A percentile compares a stretch with the other conserved stretches of the same genome.
Conservation (phyloP, 768 basidiomycete genomes). For the Russula sp. region DNA sequence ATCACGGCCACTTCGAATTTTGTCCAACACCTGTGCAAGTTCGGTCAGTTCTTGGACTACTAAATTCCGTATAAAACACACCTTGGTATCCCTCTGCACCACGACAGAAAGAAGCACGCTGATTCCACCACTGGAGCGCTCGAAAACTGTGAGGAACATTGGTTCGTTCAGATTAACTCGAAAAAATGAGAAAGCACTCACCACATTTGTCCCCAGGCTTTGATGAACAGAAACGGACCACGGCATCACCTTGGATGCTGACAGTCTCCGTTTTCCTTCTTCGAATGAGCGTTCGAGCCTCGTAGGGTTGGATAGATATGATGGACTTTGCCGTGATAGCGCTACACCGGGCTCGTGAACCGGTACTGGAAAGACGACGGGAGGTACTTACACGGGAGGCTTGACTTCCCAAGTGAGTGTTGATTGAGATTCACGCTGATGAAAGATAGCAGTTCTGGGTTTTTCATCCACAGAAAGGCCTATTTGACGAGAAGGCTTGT, state of each 20-base stretch:
- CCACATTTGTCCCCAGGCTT: conserved; percentile 10
- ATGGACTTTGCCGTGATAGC: conserved; percentile 6
- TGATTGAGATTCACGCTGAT: not conserved
- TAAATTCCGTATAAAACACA: not conserved
- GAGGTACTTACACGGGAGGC: not conserved
- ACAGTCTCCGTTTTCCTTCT: conserved; percentile 6
- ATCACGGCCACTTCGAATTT: not conserved
- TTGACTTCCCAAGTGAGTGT: conserved; percentile 10
- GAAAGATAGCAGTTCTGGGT: not conserved
- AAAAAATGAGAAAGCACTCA: not conserved
- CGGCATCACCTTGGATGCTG: conserved; percentile 2
- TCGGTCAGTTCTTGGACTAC: not conserved
- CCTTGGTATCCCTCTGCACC: not conserved
- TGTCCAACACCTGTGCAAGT: not conserved
- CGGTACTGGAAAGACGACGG: not conserved
- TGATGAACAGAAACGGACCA: not conserved
- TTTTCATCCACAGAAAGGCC: conserved; percentile 8
- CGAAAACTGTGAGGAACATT: not conserved
- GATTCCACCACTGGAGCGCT: not conserved
- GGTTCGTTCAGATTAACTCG: not conserved
- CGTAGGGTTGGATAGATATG: conserved; percentile 7
- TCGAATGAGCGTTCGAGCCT: conserved; percentile 1
- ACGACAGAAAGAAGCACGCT: not conserved
- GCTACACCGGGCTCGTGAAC: not conserved
- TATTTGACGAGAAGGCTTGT: not conserved